phyloP scores from a whole-genome alignment of 2,329 filamentous ascomycete species.

The Ascochyta lentis region DNA sequence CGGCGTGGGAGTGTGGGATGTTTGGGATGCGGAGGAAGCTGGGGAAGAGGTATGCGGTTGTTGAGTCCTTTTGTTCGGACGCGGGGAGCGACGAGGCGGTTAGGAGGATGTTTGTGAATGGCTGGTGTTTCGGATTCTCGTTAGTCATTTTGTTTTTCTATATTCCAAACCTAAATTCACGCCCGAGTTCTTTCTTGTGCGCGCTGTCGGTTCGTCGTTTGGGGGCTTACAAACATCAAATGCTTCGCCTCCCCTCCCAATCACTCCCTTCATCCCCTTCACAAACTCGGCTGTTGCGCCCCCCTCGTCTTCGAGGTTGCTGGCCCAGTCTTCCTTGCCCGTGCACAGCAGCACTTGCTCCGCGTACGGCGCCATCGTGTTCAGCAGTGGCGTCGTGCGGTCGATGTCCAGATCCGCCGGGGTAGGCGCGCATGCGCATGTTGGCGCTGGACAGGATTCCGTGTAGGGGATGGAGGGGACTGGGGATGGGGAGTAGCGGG shows the following conservation, averaged over 20 bases:
- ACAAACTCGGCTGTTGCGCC: constrained; percentile 60
- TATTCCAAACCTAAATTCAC: no score
- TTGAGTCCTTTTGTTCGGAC: constrained; percentile 6
- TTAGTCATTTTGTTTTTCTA: neutral
- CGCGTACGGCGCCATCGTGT: constrained; percentile 77
- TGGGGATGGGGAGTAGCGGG: constrained; percentile 10
- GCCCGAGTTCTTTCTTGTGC: no score
- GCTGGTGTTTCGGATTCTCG: constrained; percentile 58
- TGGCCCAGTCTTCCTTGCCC: constrained; percentile 79
- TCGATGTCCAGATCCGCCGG: constrained; percentile 77
- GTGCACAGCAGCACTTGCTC: constrained; percentile 87
- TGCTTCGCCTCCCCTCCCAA: constrained; percentile 52
- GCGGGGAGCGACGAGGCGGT: constrained; percentile 78
- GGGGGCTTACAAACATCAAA: constrained; percentile 48
- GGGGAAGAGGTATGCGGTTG: constrained; percentile 72
- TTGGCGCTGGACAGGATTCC: constrained; percentile 71
- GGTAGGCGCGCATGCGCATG: constrained; percentile 74
- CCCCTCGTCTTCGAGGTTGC: constrained; percentile 83
- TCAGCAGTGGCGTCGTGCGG: constrained; percentile 70
- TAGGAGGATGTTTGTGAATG: constrained; percentile 80
- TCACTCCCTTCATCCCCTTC: constrained; percentile 69
- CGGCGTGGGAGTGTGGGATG: constrained; percentile 68
- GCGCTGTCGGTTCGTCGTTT: no score
- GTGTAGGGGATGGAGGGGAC: constrained; percentile 29
- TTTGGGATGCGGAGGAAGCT: constrained; percentile 81